Conservation (phyloP, 108 stramenopile species). For the Aurantiochytrium sp. region DNA sequence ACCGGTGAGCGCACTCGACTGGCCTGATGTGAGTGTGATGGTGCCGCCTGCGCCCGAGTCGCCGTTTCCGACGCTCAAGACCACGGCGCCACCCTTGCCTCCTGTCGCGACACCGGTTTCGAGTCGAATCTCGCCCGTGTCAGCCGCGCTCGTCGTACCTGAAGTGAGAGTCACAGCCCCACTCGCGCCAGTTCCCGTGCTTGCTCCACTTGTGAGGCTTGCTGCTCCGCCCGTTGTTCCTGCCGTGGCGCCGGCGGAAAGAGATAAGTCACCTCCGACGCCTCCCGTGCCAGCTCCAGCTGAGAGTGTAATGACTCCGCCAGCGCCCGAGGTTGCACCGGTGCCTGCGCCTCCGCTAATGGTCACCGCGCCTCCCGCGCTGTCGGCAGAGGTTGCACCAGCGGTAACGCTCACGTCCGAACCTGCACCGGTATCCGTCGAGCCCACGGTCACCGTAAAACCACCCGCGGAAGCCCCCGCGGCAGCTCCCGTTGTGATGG, state of each 20-base stretch:
- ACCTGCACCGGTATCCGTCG: not conserved
- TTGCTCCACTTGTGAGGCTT: too few relatives aligned
- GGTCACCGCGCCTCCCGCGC: not conserved
- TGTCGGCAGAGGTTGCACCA: not conserved
- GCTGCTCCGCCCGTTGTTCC: too few relatives aligned
- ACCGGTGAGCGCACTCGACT: not conserved
- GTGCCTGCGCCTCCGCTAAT: not conserved
- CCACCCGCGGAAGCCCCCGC: not conserved
- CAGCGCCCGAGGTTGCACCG: not conserved
- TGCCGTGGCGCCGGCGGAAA: not conserved
- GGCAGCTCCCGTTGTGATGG: not conserved
- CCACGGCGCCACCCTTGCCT: conserved; percentile 21
- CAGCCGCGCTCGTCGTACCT: not conserved
- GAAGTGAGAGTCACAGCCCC: not conserved
- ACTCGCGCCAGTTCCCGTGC: too few relatives aligned
- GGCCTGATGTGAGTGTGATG: conserved; percentile 31
- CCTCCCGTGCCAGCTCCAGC: not conserved
- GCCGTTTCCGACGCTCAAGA: conserved; percentile 35
- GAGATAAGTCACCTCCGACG: not conserved
- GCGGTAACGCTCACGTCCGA: not conserved
- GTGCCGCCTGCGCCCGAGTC: conserved; percentile 31
- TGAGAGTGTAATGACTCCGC: not conserved
- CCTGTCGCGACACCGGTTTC: conserved; percentile 14
- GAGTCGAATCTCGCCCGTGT: conserved; percentile 1
- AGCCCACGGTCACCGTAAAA: not conserved